Conservation (phyloP, 306 rosid genomes). For the Lotus japonicus region DNA sequence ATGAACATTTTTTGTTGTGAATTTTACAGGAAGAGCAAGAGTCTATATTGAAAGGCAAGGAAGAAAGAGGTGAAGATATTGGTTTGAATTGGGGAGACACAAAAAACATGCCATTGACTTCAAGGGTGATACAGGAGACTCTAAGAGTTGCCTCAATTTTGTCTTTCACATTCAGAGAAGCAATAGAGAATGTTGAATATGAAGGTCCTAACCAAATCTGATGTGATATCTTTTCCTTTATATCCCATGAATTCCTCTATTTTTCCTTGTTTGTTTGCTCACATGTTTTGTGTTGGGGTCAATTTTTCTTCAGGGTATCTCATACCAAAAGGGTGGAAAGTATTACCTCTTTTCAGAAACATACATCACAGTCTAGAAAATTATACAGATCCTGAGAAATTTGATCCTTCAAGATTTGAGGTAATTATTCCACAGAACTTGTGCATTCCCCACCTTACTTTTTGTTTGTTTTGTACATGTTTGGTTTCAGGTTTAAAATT, state of each 20-base stretch:
- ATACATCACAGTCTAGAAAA: constrained; percentile 78
- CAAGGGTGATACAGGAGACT: constrained; percentile 81
- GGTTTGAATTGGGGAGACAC: constrained; percentile 65
- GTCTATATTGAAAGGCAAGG: constrained; percentile 36
- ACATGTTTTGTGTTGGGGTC: neutral
- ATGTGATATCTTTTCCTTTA: neutral
- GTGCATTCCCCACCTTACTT: constrained; percentile 9
- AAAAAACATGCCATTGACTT: constrained; percentile 69
- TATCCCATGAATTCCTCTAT: neutral
- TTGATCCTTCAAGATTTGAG: constrained; percentile 94
- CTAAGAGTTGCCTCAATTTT: constrained; percentile 81
- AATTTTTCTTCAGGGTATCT: constrained; percentile 50
- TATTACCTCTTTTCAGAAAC: constrained; percentile 86
- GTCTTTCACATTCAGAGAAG: constrained; percentile 93
- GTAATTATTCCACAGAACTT: constrained; percentile 28
- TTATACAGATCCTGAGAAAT: constrained; percentile 70
- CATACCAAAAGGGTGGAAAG: constrained; percentile 96
- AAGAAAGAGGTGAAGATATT: constrained; percentile 32
- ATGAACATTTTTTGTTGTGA: neutral
- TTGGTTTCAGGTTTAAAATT: no score
- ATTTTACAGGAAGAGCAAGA: constrained; percentile 64
- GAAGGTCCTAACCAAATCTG: constrained; percentile 42
- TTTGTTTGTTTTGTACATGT: neutral
- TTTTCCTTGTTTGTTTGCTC: neutral
- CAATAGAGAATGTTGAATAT: constrained; percentile 78